A percentile compares a stretch with the other conserved stretches of the same genome.
These are phyloP conservation scores for Crithidia thermophila DNA, from an alignment of 208 protist genomes.

Conservation along the genomic window DNA sequence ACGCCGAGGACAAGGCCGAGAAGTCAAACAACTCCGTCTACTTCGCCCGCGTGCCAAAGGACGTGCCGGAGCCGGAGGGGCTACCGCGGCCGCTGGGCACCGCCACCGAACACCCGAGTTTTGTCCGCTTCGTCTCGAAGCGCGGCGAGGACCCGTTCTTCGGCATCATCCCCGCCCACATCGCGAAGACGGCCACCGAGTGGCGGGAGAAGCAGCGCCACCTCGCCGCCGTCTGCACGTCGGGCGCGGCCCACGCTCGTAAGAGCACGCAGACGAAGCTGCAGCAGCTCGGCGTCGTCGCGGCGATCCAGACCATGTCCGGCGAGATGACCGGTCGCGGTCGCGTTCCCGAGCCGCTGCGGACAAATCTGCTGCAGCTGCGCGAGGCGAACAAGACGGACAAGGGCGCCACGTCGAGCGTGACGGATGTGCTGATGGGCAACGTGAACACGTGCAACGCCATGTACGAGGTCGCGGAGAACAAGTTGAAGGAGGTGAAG, in stretches of 20 bases:
- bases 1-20: constrained; percentile 57
- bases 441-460: constrained; percentile 62
- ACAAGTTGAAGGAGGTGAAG: constrained; percentile 63
- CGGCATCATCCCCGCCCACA: constrained; percentile 82
- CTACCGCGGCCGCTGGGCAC: constrained; percentile 69
- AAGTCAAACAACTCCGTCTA: constrained; percentile 83
- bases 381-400: constrained; percentile 39
- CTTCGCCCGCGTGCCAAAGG: constrained; percentile 72
- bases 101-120: constrained; percentile 50
- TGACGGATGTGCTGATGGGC: constrained; percentile 42
- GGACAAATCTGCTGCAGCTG: constrained; percentile 59
- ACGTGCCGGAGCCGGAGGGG: constrained; percentile 53
- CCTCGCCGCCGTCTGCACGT: constrained; percentile 46
- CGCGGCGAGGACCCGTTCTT: constrained; percentile 85
- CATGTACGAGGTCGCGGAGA: constrained; percentile 45
- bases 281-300: constrained; percentile 58
- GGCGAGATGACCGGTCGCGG: constrained; percentile 49
- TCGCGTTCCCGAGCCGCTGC: constrained; percentile 66
- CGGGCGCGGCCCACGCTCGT: constrained; percentile 36
- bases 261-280: constrained; percentile 41
- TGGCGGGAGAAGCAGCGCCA: constrained; percentile 75
- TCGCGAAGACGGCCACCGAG: constrained; percentile 42
- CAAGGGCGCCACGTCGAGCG: constrained; percentile 38
- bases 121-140: constrained; percentile 61
- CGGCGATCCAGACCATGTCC: constrained; percentile 65